Evolutionary conservation across 768 basidiomycete species (phyloP), one percentile per base, ranked within the genome.

Genomic region (Tylopilus rubrobrunneus): DNA sequence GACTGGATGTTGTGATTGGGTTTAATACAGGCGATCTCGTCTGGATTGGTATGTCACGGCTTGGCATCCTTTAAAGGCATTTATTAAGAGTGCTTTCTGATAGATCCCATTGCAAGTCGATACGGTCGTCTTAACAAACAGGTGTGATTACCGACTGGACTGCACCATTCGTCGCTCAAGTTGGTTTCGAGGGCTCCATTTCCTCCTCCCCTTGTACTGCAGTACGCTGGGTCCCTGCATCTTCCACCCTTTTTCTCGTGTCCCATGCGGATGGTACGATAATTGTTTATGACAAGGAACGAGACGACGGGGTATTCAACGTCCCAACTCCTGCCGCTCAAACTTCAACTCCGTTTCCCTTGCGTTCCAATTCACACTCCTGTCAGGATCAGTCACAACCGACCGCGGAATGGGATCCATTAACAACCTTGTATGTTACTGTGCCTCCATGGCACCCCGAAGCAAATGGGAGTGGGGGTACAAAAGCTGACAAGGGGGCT

Each of bases 11-110:
- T 7, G 80, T 98, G 54, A 87, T 98, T 62, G 97, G 96, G 6
- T 98, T 97, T 67, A 80, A 76, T 56, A 90, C 94, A 0, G 97
- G 97, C n/a, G 97, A 99, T 73, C 75, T 99, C 36, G 73, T 98
- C 46, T 98, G 97, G 97, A 77, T 98, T 51, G 95, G 95, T 89
- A 57, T 58, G 79, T 64, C n/a, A 14, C 39, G 31, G 17, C 14
- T 37, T 45, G 12, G 25, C 46, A 46, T 68, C 41, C n/a, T 19
- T 31, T 15, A 14, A 14, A 21, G 15, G 47, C 27, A 23, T 53
- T 8, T 51, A 28, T 43, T 61, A 36, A 54, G 53, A 54, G 25
- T 37, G 31, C 28, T 29, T 36, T 21, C 54, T 31, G 41, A 25
- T 56, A 92, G 91, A 93, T 69, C 88, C 88, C 15, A 84, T 92